Percentiles rank a stretch among this genome's conserved stretches.
phyloP scores from a whole-genome alignment of 306 rosid species.

The Castanospermum australe region DNA sequence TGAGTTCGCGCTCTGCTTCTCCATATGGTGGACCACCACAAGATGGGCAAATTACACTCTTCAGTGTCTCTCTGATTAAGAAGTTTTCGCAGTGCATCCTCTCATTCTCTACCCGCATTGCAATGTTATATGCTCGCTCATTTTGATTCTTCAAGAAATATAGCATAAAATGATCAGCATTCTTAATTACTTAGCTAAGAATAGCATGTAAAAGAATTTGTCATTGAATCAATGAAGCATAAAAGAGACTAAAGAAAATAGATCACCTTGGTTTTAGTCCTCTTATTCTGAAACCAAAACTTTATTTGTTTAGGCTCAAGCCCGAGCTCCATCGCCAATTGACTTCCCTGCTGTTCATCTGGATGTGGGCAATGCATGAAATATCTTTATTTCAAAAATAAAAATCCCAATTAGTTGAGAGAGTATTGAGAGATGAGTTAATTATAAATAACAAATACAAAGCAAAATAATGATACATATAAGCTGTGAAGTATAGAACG shows the following conservation, averaged over 20 bases:
- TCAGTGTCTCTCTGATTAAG: constrained; percentile 48
- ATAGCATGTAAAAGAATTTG: neutral
- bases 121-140: constrained; percentile 45
- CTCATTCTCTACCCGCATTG: constrained; percentile 49
- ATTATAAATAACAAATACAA: neutral
- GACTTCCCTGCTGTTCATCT: constrained; percentile 49
- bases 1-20: constrained; percentile 37
- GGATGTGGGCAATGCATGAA: constrained; percentile 55
- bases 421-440: neutral
- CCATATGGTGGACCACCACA: constrained; percentile 63
- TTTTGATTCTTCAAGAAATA: constrained; percentile 41
- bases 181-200: neutral
- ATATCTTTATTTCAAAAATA: constrained; percentile 32
- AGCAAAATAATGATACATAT: neutral
- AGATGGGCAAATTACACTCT: constrained; percentile 44
- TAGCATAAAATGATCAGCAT: neutral
- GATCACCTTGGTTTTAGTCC: constrained; percentile 60
- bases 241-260: neutral
- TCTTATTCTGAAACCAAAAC: constrained; percentile 73
- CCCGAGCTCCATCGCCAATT: constrained; percentile 44
- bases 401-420: neutral
- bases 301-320: constrained; percentile 53
- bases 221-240: neutral
- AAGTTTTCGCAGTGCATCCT: constrained; percentile 48
- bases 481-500: neutral